A percentile compares a stretch with the other conserved stretches of the same genome.
Evolutionary conservation across 2,329 filamentous ascomycete genomes (phyloP).

Genomic region (Alternaria incomplexa): DNA sequence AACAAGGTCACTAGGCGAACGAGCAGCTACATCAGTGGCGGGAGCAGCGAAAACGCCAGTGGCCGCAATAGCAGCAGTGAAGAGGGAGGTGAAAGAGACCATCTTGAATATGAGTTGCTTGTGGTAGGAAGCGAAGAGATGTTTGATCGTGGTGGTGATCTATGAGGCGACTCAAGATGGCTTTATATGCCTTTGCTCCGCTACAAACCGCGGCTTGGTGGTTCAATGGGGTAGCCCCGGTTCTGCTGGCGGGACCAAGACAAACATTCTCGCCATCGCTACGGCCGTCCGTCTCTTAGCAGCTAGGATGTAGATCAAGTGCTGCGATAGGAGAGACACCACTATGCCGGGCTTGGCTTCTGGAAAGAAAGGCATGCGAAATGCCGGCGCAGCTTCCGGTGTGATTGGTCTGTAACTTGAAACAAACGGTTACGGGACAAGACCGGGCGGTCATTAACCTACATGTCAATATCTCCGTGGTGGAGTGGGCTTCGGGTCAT

Average conservation of each 20-base stretch:
- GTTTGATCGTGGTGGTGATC: constrained; percentile 18
- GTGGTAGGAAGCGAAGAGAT: constrained; percentile 6
- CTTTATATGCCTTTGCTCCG: constrained; percentile 24
- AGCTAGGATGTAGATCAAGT: constrained; percentile 24
- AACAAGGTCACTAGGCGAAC: constrained; percentile 37
- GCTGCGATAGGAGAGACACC: constrained; percentile 14
- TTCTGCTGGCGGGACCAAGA: constrained; percentile 16
- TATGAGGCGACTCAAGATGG: constrained; percentile 13
- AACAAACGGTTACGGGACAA: constrained; percentile 22
- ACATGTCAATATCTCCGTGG: constrained; percentile 30
- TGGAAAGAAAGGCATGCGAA: constrained; percentile 2
- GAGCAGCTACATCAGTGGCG: constrained; percentile 46
- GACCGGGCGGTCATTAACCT: constrained; percentile 28
- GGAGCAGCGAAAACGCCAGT: constrained; percentile 35
- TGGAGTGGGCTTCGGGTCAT: constrained; percentile 19
- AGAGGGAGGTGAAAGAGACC: constrained; percentile 38
- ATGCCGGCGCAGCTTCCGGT: neutral
- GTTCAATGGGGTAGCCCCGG: constrained; percentile 8
- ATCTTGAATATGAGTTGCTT: constrained; percentile 20
- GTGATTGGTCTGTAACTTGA: constrained; percentile 26
- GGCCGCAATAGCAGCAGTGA: constrained; percentile 33
- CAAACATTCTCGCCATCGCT: constrained; percentile 17
- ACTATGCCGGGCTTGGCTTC: constrained; percentile 28
- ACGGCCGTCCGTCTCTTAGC: constrained; percentile 18
- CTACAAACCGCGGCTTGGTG: constrained; percentile 6